Percentiles rank a stretch among this genome's conserved stretches.
phyloP scores from a whole-genome alignment of 2,329 filamentous ascomycete species.

The Cordyceps farinosa region DNA sequence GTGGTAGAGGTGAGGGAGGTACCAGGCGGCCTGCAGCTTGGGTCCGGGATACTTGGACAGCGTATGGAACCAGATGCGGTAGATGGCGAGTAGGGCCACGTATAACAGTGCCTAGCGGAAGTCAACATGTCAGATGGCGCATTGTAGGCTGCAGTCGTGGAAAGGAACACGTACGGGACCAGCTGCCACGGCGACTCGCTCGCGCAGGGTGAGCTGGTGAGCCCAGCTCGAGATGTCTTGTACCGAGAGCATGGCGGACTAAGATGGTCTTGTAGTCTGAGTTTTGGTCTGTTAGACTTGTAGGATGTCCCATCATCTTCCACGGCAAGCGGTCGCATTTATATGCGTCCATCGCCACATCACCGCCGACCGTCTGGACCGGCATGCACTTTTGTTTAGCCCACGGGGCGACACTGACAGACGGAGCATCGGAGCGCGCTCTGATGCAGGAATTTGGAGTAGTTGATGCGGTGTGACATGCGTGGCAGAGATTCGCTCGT shows the following conservation, averaged over 20 bases:
- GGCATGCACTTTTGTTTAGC: background rate
- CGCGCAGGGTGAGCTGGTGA: background rate
- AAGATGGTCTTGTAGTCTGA: background rate
- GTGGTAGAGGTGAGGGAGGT: slow-evolving; percentile 21
- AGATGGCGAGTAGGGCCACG: background rate
- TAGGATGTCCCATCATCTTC: no score
- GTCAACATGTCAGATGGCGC: background rate
- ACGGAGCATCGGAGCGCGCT: background rate
- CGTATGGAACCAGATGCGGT: slow-evolving; percentile 24
- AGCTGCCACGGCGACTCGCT: background rate
- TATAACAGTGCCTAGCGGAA: background rate
- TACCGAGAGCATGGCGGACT: background rate
- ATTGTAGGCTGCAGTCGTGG: background rate
- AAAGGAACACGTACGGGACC: background rate
- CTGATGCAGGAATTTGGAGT: background rate
- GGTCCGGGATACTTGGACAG: slow-evolving; percentile 29
- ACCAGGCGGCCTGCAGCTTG: slow-evolving; percentile 22
- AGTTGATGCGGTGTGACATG: background rate
- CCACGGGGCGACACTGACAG: background rate
- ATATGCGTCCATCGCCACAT: background rate
- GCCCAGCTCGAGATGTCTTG: background rate
- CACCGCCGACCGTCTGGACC: background rate
- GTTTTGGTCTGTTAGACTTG: background rate
- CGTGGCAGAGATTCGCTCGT: background rate
- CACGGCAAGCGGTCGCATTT: background rate